A percentile compares a stretch with the other conserved stretches of the same genome.
These are phyloP conservation scores for Pilasporangium apinafurcum DNA, from an alignment of 352 stramenopile genomes.

Conservation along the genomic window DNA sequence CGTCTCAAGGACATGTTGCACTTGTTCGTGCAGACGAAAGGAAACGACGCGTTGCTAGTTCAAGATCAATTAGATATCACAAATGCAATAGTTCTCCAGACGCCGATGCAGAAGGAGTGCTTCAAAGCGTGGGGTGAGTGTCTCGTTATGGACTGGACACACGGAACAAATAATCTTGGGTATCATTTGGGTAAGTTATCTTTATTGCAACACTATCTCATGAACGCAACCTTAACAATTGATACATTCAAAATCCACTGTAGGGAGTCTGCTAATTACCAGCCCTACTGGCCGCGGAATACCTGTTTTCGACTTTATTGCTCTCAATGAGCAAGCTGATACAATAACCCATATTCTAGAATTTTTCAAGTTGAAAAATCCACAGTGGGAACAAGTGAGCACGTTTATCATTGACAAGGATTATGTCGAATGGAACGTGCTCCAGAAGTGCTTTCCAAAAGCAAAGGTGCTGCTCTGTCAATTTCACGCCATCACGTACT, in stretches of 20 bases:
- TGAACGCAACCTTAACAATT: constrained; percentile 5
- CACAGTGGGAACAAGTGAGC: constrained; percentile 1
- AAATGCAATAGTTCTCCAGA: constrained; percentile 7
- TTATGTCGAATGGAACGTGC: constrained; percentile 10
- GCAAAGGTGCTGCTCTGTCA: constrained; percentile 8
- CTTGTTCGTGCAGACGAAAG: constrained; percentile 6
- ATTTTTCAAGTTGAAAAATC: constrained; percentile 13
- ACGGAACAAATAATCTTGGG: constrained; percentile 11
- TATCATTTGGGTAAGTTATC: constrained; percentile 3
- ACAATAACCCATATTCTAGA: constrained; percentile 7
- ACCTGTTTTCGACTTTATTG: constrained; percentile 12
- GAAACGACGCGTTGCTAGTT: constrained; percentile 4
- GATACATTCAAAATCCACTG: neutral
- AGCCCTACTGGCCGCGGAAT: constrained; percentile 11
- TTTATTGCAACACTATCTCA: neutral
- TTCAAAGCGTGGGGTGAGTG: constrained; percentile 11
- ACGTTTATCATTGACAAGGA: constrained; percentile 16
- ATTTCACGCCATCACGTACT: constrained; percentile 10
- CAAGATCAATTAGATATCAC: constrained; percentile 13
- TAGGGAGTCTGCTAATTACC: constrained; percentile 11
- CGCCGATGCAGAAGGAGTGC: constrained; percentile 8
- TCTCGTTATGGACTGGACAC: constrained; percentile 16
- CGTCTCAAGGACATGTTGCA: constrained; percentile 7
- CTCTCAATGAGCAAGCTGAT: constrained; percentile 7
- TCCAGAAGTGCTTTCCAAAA: constrained; percentile 3